These are phyloP conservation scores for Rhizophlyctis rosea DNA, from an alignment of 192 early-diverging fungal genomes.

Conservation along the genomic window DNA sequence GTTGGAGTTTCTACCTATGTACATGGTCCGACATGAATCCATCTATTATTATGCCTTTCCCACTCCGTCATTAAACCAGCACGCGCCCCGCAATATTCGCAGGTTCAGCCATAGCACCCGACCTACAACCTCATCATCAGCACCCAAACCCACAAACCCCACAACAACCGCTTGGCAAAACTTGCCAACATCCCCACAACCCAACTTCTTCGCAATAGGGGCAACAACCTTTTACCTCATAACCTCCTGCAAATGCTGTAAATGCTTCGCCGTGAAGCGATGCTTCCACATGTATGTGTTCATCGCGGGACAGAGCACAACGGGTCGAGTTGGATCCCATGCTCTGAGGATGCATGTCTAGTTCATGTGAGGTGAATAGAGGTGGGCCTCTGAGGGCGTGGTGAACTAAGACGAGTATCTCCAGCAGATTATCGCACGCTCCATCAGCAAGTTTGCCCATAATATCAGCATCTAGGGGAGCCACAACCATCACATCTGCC, in stretches of 20 bases:
- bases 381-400: no score
- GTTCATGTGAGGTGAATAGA: no score
- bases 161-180: neutral
- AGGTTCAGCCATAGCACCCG: constrained; percentile 83
- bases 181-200: constrained; percentile 84
- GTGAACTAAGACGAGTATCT: constrained; percentile 24
- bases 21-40: no score
- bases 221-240: constrained; percentile 66
- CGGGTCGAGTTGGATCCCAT: constrained; percentile 74
- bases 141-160: neutral
- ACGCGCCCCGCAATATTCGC: constrained; percentile 53
- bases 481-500: constrained; percentile 87
- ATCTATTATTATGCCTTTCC: no score
- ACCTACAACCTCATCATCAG: neutral
- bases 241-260: constrained; percentile 44
- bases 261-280: constrained; percentile 75
- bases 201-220: constrained; percentile 81
- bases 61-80: no score
- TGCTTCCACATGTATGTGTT: constrained; percentile 97
- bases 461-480: constrained; percentile 92
- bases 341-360: constrained; percentile 87
- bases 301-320: constrained; percentile 92
- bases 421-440: constrained; percentile 89
- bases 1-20: no score
- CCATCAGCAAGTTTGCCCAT: constrained; percentile 88